Conservation (phyloP, 306 rosid genomes). For the Astragalus glycyphyllos region DNA sequence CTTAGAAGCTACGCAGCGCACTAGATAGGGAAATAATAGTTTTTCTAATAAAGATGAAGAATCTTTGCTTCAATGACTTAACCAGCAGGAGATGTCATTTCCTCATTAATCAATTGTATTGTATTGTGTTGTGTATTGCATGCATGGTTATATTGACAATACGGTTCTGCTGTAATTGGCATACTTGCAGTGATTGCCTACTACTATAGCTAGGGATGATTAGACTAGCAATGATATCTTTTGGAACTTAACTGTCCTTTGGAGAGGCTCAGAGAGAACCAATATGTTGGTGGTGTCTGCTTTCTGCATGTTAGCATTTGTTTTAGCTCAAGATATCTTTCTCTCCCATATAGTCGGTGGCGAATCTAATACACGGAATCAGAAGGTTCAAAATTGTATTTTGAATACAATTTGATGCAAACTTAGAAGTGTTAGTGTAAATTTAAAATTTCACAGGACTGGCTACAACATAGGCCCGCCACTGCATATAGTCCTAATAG, state of each 20-base stretch:
- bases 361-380: no score
- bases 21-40: slow-evolving; percentile 40
- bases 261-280: not conserved
- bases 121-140: slow-evolving; percentile 31
- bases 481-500: no score
- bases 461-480: no score
- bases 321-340: not conserved
- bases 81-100: slow-evolving; percentile 41
- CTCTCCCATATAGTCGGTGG: no score
- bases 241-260: slow-evolving; percentile 6
- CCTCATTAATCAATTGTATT: slow-evolving; percentile 39
- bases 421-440: no score
- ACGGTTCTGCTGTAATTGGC: slow-evolving; percentile 38
- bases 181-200: slow-evolving; percentile 47
- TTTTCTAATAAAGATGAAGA: slow-evolving; percentile 48
- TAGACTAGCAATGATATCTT: slow-evolving; percentile 38
- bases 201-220: slow-evolving; percentile 29
- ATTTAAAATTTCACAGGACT: no score
- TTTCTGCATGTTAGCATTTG: no score
- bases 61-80: slow-evolving; percentile 43
- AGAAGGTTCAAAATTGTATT: no score
- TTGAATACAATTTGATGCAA: no score
- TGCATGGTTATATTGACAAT: slow-evolving; percentile 50
- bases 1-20: slow-evolving; percentile 54
- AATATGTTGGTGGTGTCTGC: not conserved